Evolutionary conservation across 2,329 filamentous ascomycete species (phyloP), one percentile per base, ranked within the genome.

Genomic region (Huntiella bhutanensis): DNA sequence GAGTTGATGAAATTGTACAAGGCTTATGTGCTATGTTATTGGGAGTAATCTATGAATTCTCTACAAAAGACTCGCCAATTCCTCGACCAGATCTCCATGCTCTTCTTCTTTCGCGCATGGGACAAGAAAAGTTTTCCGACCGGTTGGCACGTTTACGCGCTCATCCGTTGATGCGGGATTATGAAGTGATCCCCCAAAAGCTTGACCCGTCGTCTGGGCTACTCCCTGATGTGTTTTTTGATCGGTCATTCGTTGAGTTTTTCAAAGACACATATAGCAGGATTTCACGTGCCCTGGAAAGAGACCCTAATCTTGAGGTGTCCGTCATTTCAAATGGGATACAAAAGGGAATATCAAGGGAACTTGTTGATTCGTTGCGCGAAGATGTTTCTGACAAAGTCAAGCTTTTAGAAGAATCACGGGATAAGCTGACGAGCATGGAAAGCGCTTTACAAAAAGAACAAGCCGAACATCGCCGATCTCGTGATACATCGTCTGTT

Each of bases 181-280:
- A 88, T 54, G 91, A 96, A 56, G 82, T 95, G 16, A 67, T 82
- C 7, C 77, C 82, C 2, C 83, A 86, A 54, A 82, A 74, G 51
- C 62, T 76, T 5, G 70, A 71, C 52, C 63, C 64, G 4, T 59
- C 56, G 52, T 64, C 54, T 4, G 71, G 61, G 55, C 59, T 73
- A 62, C 53, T 87, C 5, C 82, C 86, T 1, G 79, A 87, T 43
- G 82, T 94, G 1, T 92, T 77, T 58, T 91, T 96, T 52, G 86
- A 94, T 54, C 70, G 75, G 41, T 74, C 74, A 0, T 96, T 95
- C 60, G 77, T 98, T 47, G 83, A 95, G 50, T 94, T 96, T 55
- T 75, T 95, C 55, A 95, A 95, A 57, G 87, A 96, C 56, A 94
- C 94, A 57, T 96, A 92, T 58, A 88, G 82, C 55, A 80, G 87